Evolutionary conservation across 2,329 filamentous ascomycete genomes (phyloP), one percentile per base, ranked within the genome.

Genomic region (Sordariomycetes sp.): DNA sequence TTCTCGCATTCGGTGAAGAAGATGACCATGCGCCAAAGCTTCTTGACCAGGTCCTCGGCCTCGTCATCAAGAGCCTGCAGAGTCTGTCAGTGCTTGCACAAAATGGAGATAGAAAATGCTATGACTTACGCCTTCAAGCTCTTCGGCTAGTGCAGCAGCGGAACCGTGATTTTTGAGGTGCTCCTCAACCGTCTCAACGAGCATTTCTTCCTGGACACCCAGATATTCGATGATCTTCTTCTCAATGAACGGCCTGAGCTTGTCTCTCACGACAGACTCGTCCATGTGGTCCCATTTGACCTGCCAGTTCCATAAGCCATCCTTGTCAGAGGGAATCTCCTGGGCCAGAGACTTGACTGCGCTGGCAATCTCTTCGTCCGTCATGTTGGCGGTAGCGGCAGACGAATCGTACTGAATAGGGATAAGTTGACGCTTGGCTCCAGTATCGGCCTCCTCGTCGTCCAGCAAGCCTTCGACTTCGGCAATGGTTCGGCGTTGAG

Each of bases 171-270:
- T 79, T 43, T 81, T 75, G 42, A 98, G 64, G 58, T 94, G 86
- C 49, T 87, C 82, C 52, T 95, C 82, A 25, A 96, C 86, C 28
- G 92, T 81, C 52, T 94, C 88, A 21, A 98, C 87, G 31, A 98
- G 67, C 63, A 95, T 80, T 61, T 96, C 86, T 57, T 98, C 92
- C 60, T 96, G 87, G 38, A 98, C 84, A 39, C 93, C 93, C 32
- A 98, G 72, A 48, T 92, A 93, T 59, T 98, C 92, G 40, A 98
- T 82, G 46, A 96, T 86, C 71, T 96, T 98, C 73, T 94, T 94
- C 66, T 94, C 87, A 37, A 96, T 86, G 62, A 95, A 98, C 20
- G 90, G 88, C 50, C 84, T 78, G 46, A 98, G 75, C 54, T 95
- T 88, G 43, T 93, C 84, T 40, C 77, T 74, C 39, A 96, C 76